Conservation (phyloP, 208 protist genomes). For the Lotmaria passim region DNA sequence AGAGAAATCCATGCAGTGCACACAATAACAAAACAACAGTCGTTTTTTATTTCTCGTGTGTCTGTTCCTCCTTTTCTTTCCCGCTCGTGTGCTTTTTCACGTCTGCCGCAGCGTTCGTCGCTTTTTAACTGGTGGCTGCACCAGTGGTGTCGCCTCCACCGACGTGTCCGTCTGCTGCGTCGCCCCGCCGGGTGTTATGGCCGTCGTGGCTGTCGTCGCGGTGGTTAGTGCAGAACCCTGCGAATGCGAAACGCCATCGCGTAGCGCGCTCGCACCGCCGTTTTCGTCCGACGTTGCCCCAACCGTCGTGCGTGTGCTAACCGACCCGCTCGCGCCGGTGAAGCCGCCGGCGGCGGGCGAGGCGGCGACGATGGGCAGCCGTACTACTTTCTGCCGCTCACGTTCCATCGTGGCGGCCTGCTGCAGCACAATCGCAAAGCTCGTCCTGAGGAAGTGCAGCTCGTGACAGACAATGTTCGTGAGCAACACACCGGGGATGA, state of each 20-base stretch:
- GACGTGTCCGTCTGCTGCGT: constrained; percentile 23
- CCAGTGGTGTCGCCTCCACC: constrained; percentile 23
- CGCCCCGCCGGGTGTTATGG: constrained; percentile 3
- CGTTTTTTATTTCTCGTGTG: too few species aligned
- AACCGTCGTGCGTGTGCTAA: constrained; percentile 26
- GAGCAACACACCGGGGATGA: constrained; percentile 86
- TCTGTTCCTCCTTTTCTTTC: neutral
- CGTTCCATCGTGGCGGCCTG: constrained; percentile 75
- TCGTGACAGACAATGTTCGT: constrained; percentile 86
- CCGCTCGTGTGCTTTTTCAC: constrained; percentile 14
- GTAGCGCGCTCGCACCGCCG: constrained; percentile 15
- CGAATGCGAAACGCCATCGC: constrained; percentile 25
- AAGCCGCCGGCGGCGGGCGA: neutral
- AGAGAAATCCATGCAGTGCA: neutral
- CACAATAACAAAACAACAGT: neutral
- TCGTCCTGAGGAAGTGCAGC: constrained; percentile 75
- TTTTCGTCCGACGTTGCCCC: constrained; percentile 1
- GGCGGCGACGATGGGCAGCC: constrained; percentile 23
- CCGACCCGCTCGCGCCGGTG: constrained; percentile 4
- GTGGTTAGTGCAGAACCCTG: constrained; percentile 28
- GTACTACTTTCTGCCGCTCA: constrained; percentile 37
- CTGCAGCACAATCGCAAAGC: constrained; percentile 76
- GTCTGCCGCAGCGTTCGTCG: constrained; percentile 82
- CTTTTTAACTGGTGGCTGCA: constrained; percentile 76
- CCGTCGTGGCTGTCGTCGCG: constrained; percentile 30